A percentile compares a stretch with the other conserved stretches of the same genome.
These are phyloP conservation scores for Fusarium pseudograminearum DNA, from an alignment of 2,329 filamentous ascomycete species.

Conservation along the genomic window DNA sequence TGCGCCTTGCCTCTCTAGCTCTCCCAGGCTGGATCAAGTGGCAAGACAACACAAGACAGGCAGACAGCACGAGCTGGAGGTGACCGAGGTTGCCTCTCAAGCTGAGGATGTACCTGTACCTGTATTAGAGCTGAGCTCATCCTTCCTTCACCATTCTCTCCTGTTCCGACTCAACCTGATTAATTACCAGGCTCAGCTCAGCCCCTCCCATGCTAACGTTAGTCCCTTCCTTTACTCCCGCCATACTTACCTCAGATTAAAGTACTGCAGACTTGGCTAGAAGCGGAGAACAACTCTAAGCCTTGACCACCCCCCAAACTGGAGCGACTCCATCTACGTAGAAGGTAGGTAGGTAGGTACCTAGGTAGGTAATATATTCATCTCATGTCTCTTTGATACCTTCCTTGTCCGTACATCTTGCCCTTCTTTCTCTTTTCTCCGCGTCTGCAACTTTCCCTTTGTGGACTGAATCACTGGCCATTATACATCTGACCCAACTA, in stretches of 20 bases:
- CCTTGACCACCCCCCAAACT: constrained; percentile 15
- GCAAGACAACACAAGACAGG: constrained; percentile 1
- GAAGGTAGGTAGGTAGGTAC: background rate
- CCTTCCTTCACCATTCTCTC: constrained; percentile 5
- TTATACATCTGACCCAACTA: background rate
- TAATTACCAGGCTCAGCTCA: constrained; percentile 17
- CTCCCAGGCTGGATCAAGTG: constrained; percentile 21
- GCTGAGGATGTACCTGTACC: background rate
- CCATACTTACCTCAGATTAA: constrained; percentile 26
- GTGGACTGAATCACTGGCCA: background rate
- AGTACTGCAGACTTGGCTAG: constrained; percentile 16
- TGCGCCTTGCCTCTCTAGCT: background rate
- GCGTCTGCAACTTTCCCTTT: background rate
- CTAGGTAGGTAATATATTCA: constrained; percentile 6
- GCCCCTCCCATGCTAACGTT: constrained; percentile 12
- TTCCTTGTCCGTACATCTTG: background rate
- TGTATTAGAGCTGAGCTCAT: background rate
- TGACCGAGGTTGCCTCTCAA: background rate
- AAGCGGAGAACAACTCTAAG: constrained; percentile 38
- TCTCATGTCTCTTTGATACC: constrained; percentile 13
- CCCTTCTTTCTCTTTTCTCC: background rate
- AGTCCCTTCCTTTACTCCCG: background rate
- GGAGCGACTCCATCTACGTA: constrained; percentile 1
- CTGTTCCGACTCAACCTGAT: background rate
- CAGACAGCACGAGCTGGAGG: constrained; percentile 7